phyloP scores from a whole-genome alignment of 2,329 filamentous ascomycete genomes.

The Fusarium sp. region DNA sequence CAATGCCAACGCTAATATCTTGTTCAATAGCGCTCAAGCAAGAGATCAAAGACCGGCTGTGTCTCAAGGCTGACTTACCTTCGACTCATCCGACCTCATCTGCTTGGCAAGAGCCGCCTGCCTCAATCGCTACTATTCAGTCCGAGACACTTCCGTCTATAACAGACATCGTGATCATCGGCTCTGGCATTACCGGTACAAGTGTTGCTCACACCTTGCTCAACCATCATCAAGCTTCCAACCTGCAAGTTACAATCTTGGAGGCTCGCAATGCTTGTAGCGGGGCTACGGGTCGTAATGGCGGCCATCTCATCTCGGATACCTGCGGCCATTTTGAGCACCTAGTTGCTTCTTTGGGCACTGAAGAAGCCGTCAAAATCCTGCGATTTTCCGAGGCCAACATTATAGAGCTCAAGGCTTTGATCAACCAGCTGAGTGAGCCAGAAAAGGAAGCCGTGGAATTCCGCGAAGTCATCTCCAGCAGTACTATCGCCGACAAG shows the following conservation, averaged over 20 bases:
- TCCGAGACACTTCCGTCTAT: conserved; percentile 20
- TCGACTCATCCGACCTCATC: conserved; percentile 26
- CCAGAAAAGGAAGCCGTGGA: conserved; percentile 7
- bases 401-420: neutral
- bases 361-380: conserved; percentile 54
- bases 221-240: conserved; percentile 8
- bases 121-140: conserved; percentile 26
- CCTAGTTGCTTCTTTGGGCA: conserved; percentile 36
- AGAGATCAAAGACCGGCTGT: neutral
- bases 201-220: conserved; percentile 39
- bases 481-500: neutral
- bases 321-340: conserved; percentile 52
- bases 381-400: conserved; percentile 51
- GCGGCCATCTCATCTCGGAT: conserved; percentile 40
- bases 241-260: conserved; percentile 31
- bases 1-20: neutral
- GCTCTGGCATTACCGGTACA: conserved; percentile 45
- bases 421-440: neutral
- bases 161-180: conserved; percentile 44
- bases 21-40: neutral
- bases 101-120: conserved; percentile 12
- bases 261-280: conserved; percentile 38
- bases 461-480: conserved; percentile 11
- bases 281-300: conserved; percentile 1
- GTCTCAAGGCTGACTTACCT: neutral